A percentile compares a stretch with the other conserved stretches of the same genome.
Conservation (phyloP, 306 rosid genomes). For the Cajanus cajan region DNA sequence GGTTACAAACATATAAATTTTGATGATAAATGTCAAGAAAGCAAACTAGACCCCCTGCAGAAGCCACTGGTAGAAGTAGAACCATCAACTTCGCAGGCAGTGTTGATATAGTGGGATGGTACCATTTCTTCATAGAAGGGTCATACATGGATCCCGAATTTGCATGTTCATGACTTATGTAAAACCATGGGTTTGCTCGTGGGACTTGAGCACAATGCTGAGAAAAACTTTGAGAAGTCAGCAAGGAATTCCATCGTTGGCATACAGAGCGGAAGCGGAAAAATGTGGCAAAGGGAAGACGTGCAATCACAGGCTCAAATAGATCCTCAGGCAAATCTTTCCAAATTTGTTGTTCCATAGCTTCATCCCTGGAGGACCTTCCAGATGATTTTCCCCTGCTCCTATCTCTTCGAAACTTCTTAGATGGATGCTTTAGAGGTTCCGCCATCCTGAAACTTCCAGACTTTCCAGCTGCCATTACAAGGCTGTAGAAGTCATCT, state of each 20-base stretch:
- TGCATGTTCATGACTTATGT: constrained; percentile 66
- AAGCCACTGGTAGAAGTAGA: constrained; percentile 80
- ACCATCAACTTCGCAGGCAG: constrained; percentile 54
- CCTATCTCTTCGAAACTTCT: constrained; percentile 62
- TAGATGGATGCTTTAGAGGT: constrained; percentile 62
- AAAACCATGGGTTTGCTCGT: constrained; percentile 79
- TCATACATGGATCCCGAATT: constrained; percentile 86
- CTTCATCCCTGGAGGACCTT: constrained; percentile 42
- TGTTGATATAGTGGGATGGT: constrained; percentile 63
- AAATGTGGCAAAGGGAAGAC: constrained; percentile 77
- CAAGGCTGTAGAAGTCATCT: constrained; percentile 59
- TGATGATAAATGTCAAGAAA: constrained; percentile 65
- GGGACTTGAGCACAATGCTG: constrained; percentile 63
- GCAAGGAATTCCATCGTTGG: constrained; percentile 75
- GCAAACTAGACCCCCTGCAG: constrained; percentile 94
- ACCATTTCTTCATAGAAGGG: constrained; percentile 87
- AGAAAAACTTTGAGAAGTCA: constrained; percentile 69
- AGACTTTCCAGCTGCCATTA: constrained; percentile 70
- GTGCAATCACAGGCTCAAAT: constrained; percentile 76
- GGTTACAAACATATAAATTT: constrained; percentile 85
- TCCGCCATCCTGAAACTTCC: constrained; percentile 53
- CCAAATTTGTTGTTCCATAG: constrained; percentile 79
- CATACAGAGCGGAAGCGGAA: constrained; percentile 84
- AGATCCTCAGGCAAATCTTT: constrained; percentile 87
- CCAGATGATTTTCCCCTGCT: constrained; percentile 52